phyloP scores from a whole-genome alignment of 2,329 filamentous ascomycete species.

The Gliomastix tumulicola region DNA sequence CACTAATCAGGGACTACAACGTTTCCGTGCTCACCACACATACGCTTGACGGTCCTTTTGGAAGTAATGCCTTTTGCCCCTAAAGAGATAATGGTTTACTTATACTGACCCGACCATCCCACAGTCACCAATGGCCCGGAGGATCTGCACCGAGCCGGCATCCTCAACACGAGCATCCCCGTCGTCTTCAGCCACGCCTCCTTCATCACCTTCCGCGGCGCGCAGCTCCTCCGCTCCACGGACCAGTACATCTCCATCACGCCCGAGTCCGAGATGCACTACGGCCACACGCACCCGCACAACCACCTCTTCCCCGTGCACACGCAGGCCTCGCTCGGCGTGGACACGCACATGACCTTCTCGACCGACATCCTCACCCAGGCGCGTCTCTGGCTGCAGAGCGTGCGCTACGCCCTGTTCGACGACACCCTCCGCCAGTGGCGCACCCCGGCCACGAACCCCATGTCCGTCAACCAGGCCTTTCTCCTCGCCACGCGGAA shows the following conservation, averaged over 20 bases:
- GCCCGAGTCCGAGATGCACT: slow-evolving; percentile 53
- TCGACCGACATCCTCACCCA: slow-evolving; percentile 40
- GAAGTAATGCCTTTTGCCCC: slow-evolving; percentile 2
- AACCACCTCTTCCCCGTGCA: slow-evolving; percentile 28
- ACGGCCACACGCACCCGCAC: slow-evolving; percentile 42
- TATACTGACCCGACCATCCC: not conserved
- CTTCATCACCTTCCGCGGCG: slow-evolving; percentile 31
- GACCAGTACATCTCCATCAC: slow-evolving; percentile 51
- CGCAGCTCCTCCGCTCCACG: slow-evolving; percentile 32
- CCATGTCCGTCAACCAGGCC: slow-evolving; percentile 46
- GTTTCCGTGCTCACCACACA: slow-evolving; percentile 40
- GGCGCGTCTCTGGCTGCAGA: slow-evolving; percentile 45
- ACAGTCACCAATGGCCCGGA: slow-evolving; percentile 26
- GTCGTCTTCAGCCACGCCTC: slow-evolving; percentile 45
- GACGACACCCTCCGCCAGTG: slow-evolving; percentile 26
- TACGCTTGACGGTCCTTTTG: slow-evolving; percentile 29
- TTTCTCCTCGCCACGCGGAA: slow-evolving; percentile 47
- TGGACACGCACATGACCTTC: slow-evolving; percentile 48
- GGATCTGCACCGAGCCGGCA: slow-evolving; percentile 23
- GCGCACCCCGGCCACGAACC: slow-evolving; percentile 35
- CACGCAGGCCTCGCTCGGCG: slow-evolving; percentile 44
- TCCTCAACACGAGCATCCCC: slow-evolving; percentile 36
- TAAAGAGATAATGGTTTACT: no score
- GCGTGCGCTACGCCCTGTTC: slow-evolving; percentile 18
- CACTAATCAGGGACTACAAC: slow-evolving; percentile 26